Evolutionary conservation across 805 yeast genomes (phyloP).

Genomic region (Candida tallmaniae): DNA sequence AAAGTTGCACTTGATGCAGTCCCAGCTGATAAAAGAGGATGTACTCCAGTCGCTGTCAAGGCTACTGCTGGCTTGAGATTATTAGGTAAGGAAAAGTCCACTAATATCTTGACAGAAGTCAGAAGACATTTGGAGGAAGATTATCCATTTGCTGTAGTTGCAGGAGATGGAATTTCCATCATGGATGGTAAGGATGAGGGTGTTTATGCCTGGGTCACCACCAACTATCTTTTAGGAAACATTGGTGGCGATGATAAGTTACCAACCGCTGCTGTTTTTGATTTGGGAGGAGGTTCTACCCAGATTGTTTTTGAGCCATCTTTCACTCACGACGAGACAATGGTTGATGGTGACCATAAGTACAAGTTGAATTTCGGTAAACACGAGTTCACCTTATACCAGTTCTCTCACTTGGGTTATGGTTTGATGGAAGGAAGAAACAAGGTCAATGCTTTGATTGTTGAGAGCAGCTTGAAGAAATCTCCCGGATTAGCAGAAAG

Average conservation of each 20-base stretch:
- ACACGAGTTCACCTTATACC: slow-evolving; percentile 76
- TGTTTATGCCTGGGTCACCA: slow-evolving; percentile 97
- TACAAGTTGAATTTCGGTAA: slow-evolving; percentile 78
- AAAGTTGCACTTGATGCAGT: slow-evolving; percentile 70
- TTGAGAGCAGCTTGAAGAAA: slow-evolving; percentile 43
- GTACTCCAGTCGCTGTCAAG: slow-evolving; percentile 94
- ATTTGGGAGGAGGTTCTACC: slow-evolving; percentile 97
- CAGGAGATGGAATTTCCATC: slow-evolving; percentile 79
- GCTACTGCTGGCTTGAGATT: slow-evolving; percentile 96
- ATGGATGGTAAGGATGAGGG: slow-evolving; percentile 98
- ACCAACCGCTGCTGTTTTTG: slow-evolving; percentile 96
- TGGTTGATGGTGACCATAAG: slow-evolving; percentile 87
- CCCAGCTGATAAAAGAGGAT: slow-evolving; percentile 65
- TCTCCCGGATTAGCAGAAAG: slow-evolving; percentile 18
- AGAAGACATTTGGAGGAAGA: slow-evolving; percentile 67
- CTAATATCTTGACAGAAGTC: slow-evolving; percentile 71
- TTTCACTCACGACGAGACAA: slow-evolving; percentile 50
- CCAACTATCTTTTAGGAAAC: slow-evolving; percentile 89
- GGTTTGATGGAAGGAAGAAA: slow-evolving; percentile 94
- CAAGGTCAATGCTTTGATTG: slow-evolving; percentile 64
- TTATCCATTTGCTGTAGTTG: slow-evolving; percentile 90
- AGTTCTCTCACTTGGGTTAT: slow-evolving; percentile 91
- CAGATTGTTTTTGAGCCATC: slow-evolving; percentile 97
- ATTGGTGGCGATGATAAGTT: slow-evolving; percentile 73
- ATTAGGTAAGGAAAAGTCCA: slow-evolving; percentile 71